Evolutionary conservation across 345 rosid genomes (phyloP), one percentile per base, ranked within the genome.

Genomic region (Excoecaria cochinchinensis): DNA sequence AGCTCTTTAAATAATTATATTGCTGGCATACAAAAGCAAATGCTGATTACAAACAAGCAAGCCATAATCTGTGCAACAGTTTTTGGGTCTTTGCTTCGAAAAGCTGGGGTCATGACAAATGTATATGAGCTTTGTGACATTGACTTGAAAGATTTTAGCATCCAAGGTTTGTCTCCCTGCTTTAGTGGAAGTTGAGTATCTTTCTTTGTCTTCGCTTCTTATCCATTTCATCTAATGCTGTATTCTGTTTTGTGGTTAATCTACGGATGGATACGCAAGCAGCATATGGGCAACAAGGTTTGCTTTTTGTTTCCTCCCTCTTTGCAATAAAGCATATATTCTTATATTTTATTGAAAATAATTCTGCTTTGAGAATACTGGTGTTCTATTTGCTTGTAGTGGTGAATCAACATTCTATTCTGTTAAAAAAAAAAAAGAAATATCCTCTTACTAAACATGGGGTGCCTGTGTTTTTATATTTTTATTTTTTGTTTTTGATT

Each of bases 1-100:
- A 90, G 96, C 86, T 89, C 99, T 48, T 76, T 95, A 69, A 91
- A 90, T 77, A 70, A 89, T 24, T 95, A 95, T 78, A 91, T 95
- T 64, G 86, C 89, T 8, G 89, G 96, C 71, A 75, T 95, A 79
- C 99, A 91, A 59, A 92, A 86, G 79, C 98, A 95, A 80, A 95
- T 93, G 97, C 80, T 95, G 74, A 95, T 95, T 72, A 95, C 98
- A 71, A 95, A 95, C 84, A 90, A 91, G 82, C 99, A 93, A 78
- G 98, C 99, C 50, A 93, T 95, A 71, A 87, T 91, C 47, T 95
- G 99, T 85, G 94, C 99, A 36, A 87, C 94, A 42, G 80, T 82
- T 69, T 86, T 95, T 58, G 99, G 99, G 60, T 86, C 98, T 48
- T 84, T 91, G 88, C 81, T 95, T 71, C 76, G 91, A 36, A 91